A percentile compares a stretch with the other conserved stretches of the same genome.
phyloP scores from a whole-genome alignment of 345 rosid genomes.

The Gossypium herbaceum region DNA sequence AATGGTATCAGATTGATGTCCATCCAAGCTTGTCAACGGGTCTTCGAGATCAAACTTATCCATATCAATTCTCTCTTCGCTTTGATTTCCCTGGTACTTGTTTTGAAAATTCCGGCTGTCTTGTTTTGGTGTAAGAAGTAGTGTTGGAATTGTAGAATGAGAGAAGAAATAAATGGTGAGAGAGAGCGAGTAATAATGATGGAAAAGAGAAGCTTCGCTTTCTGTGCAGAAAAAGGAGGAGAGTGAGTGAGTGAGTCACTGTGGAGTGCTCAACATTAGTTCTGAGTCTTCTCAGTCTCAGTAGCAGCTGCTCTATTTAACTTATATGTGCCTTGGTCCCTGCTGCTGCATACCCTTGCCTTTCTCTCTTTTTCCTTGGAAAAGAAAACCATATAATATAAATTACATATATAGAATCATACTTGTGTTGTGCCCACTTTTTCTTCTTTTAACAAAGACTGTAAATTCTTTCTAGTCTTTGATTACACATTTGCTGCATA shows the following conservation, averaged over 20 bases:
- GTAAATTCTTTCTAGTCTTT: not conserved
- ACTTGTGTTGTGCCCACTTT: not conserved
- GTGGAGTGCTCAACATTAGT: slow-evolving; percentile 23
- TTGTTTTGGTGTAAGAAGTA: not conserved
- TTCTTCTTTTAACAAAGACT: not conserved
- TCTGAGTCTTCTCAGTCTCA: slow-evolving; percentile 20
- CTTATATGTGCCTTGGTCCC: slow-evolving; percentile 17
- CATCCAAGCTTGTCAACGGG: slow-evolving; percentile 31
- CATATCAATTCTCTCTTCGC: not conserved
- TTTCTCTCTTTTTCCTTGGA: slow-evolving; percentile 17
- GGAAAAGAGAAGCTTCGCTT: slow-evolving; percentile 46
- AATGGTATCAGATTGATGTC: slow-evolving; percentile 17
- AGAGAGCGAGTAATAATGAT: slow-evolving; percentile 25
- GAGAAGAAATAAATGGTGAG: slow-evolving; percentile 8
- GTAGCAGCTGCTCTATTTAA: slow-evolving; percentile 22
- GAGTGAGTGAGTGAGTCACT: not conserved
- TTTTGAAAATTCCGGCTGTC: not conserved
- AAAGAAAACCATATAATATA: not conserved
- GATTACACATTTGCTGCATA: not conserved
- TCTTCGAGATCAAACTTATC: slow-evolving; percentile 44
- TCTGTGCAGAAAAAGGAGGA: slow-evolving; percentile 28
- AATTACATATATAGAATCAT: too few relatives aligned
- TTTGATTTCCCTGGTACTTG: not conserved
- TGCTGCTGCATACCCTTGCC: not conserved
- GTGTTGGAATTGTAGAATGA: slow-evolving; percentile 3